Base-by-base conservation (phyloP, 352 stramenopile genomes). In the Phytophthora cryptogea region DNA sequence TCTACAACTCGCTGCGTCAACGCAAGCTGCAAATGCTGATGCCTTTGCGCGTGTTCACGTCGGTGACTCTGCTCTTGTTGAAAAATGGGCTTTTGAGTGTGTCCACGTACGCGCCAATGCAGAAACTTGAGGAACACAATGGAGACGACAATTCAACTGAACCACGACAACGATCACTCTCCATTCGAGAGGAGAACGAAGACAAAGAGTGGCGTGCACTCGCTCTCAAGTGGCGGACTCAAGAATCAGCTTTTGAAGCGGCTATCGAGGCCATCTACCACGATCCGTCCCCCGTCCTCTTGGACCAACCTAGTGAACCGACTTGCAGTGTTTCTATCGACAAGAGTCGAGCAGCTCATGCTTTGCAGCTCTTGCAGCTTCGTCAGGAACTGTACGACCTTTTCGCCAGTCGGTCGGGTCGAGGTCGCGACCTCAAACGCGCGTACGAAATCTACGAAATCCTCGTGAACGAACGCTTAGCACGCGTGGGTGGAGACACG, bases 1-100 rank as follows among this genome's bases (percentile, higher is more conserved):
- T 89, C 48, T 66, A 83, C 58, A 89, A 91, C 36, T 74, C 78
- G 27, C 61, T 91, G 16, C 73, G 73, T 20, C 82, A 91, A 61
- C 76, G 82, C 4, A 53, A 73, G 8, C 44, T 89, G 14, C 69
- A 80, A 35, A 31, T 71, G 5, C 57, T 73, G 7, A 89, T 91
- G 82, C 78, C 82, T 8, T 31, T 74, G 54, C 80, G 78, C 1
- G 77, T 88, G 35, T 91, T 91, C 41, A 75, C 72, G 13, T 89
- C 81, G 0, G 76, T 89, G 4, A 72, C 86, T 54, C 56, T 91
- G 41, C 52, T 87, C 46, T 59, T 91, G 16, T 51, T 91, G 33
- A 76, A 73, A 31, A 89, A 86, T 54, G 67, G 74, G 3, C 51
- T 83, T 5, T 31, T 91, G 28, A 89, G 81, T 41, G 74, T 89